A percentile compares a stretch with the other conserved stretches of the same genome.
phyloP scores from a whole-genome alignment of 805 yeast genomes.

The Barnettozyma sucrosica region DNA sequence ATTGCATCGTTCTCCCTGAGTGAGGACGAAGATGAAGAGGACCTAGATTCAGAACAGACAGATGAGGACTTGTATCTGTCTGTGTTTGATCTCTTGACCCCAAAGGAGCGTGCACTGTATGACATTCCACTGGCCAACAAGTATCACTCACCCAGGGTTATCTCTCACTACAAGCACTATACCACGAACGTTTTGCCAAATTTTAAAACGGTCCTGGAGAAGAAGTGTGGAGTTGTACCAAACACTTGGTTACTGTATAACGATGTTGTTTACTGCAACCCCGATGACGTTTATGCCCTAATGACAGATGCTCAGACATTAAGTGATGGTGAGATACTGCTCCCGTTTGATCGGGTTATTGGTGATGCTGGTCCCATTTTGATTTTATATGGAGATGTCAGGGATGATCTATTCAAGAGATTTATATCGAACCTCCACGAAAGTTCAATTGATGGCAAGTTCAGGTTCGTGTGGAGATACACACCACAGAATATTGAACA shows the following conservation, averaged over 20 bases:
- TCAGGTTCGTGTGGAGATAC: constrained; percentile 74
- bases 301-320: constrained; percentile 39
- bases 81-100: constrained; percentile 15
- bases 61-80: constrained; percentile 19
- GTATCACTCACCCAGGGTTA: constrained; percentile 53
- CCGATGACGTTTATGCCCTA: constrained; percentile 75
- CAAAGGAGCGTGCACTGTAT: constrained; percentile 17
- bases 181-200: constrained; percentile 28
- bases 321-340: constrained; percentile 16
- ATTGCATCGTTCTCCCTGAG: constrained; percentile 11
- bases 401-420: constrained; percentile 41
- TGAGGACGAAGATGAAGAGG: constrained; percentile 9
- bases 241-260: constrained; percentile 48
- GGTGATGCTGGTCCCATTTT: constrained; percentile 52
- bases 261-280: constrained; percentile 51
- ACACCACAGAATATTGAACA: constrained; percentile 33
- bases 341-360: constrained; percentile 58
- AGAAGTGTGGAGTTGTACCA: constrained; percentile 23
- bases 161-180: constrained; percentile 56
- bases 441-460: constrained; percentile 56
- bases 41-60: neutral
- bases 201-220: constrained; percentile 16
- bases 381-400: constrained; percentile 61
- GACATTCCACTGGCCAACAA: constrained; percentile 30
- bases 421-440: constrained; percentile 56